These are phyloP conservation scores for Corynascus novoguineensis DNA, from an alignment of 495 filamentous ascomycete genomes.

Conservation along the genomic window DNA sequence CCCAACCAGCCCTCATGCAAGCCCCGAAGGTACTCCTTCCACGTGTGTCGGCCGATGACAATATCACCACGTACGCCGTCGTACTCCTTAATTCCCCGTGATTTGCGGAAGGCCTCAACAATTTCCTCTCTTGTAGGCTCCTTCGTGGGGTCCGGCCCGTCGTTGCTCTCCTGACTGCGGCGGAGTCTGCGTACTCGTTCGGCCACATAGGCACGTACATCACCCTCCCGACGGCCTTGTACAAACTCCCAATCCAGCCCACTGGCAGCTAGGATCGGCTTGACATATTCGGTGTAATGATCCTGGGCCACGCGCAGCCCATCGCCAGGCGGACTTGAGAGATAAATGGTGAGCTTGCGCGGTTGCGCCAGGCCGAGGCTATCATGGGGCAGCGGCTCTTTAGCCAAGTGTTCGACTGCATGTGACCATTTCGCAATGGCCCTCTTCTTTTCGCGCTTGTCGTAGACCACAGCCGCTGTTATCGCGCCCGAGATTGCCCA, in stretches of 20 bases:
- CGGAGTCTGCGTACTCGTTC: slow-evolving; percentile 70
- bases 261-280: slow-evolving; percentile 83
- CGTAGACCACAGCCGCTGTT: slow-evolving; percentile 73
- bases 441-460: slow-evolving; percentile 79
- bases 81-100: slow-evolving; percentile 60
- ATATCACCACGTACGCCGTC: slow-evolving; percentile 74
- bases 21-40: slow-evolving; percentile 95
- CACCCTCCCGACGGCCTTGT: slow-evolving; percentile 82
- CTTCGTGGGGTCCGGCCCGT: slow-evolving; percentile 38
- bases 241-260: slow-evolving; percentile 93
- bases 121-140: slow-evolving; percentile 50
- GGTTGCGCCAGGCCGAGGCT: slow-evolving; percentile 58
- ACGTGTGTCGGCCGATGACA: slow-evolving; percentile 84
- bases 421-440: slow-evolving; percentile 80
- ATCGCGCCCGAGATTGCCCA: slow-evolving; percentile 71
- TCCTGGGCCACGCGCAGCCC: slow-evolving; percentile 76
- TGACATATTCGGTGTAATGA: slow-evolving; percentile 92
- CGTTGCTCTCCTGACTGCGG: slow-evolving; percentile 51
- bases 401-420: slow-evolving; percentile 78
- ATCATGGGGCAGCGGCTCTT: slow-evolving; percentile 57
- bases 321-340: slow-evolving; percentile 81
- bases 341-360: slow-evolving; percentile 78
- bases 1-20: slow-evolving; percentile 96
- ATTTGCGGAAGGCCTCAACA: slow-evolving; percentile 51
- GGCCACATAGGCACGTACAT: slow-evolving; percentile 74